These are phyloP conservation scores for Mycosphaerella arachidis DNA, from an alignment of 2,329 filamentous ascomycete genomes.

Conservation along the genomic window DNA sequence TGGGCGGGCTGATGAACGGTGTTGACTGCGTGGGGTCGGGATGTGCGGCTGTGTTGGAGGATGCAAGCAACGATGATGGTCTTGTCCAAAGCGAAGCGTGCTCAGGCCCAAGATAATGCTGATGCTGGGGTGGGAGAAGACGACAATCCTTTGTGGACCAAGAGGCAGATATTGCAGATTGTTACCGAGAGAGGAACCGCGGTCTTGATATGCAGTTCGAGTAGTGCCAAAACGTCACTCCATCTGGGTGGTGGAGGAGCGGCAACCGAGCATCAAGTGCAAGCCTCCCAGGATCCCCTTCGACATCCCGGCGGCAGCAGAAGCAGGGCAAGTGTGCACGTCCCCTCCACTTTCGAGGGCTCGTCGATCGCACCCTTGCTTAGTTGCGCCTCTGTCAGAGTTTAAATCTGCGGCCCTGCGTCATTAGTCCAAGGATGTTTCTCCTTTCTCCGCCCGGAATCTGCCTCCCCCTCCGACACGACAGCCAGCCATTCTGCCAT, in stretches of 20 bases:
- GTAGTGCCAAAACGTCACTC: conserved; percentile 1
- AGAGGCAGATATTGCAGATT: conserved; percentile 11
- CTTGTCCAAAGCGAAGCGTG: conserved; percentile 6
- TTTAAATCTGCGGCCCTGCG: not conserved
- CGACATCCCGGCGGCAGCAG: not conserved
- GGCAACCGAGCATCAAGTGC: not conserved
- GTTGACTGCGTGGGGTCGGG: conserved; percentile 11
- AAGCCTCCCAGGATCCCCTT: not conserved
- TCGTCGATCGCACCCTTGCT: not conserved
- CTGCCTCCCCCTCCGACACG: not conserved
- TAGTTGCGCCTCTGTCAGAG: not conserved
- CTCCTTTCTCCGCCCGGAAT: not conserved
- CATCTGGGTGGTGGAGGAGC: not conserved
- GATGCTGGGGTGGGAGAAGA: conserved; percentile 5
- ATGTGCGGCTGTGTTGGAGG: conserved; percentile 7
- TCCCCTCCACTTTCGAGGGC: not conserved
- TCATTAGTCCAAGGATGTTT: not conserved
- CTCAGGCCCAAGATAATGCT: conserved; percentile 13
- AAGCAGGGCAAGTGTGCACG: not conserved
- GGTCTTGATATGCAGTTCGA: conserved; percentile 6
- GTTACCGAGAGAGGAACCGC: conserved; percentile 1
- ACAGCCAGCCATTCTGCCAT: not conserved
- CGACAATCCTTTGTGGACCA: conserved; percentile 16
- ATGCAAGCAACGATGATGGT: conserved; percentile 3
- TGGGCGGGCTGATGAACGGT: conserved; percentile 11